Evolutionary conservation across 1,139 yeast species (phyloP), one percentile per base, ranked within the genome.

Genomic region (Blastobotrys buckinghamii): DNA sequence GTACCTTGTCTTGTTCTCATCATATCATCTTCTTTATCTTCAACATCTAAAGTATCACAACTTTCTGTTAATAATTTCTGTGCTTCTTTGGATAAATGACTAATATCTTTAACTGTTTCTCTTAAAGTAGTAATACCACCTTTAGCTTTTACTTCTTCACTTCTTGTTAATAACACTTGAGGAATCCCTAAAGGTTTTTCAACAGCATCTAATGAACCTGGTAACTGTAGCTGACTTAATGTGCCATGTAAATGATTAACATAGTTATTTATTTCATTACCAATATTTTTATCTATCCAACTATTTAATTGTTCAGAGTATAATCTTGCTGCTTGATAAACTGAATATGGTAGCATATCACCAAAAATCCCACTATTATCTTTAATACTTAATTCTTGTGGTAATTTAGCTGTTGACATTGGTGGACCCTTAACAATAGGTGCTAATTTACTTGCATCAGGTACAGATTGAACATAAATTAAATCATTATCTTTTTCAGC

Each of bases 401-500:
- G 73, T 0, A 67, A 57, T 6, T 73, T 55, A 0, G 81, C 70
- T 47, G 77, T 77, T 0, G 83, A 87, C 74, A 84, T 78, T 7
- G 76, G 39, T 3, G 53, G 64, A 0, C 79, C 81, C 0, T 78
- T 75, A 0, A 68, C 62, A 4, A 82, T 68, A 0, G 70, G 61
- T 1, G 79, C 70, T 5, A 82, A 59, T 1, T 73, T 71, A 0
- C 65, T 55, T 2, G 62, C 64, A 0, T 60, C 60, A 0, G 95
- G 95, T 0, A 88, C 81, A 0, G 72, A 66, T 54, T 84, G 81
- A 42, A 85, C 66, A 64, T 87, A 87, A 5, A 89, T 81, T 58
- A 88, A 71, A 59, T 87, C 92, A 61, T 89, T 89, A 55, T 89
- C 96, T 57, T 81, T 76, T 56, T 84, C 89, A 0, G 90, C 79